Base-by-base conservation (phyloP, 306 rosid species). In the Dryas drummondii region DNA sequence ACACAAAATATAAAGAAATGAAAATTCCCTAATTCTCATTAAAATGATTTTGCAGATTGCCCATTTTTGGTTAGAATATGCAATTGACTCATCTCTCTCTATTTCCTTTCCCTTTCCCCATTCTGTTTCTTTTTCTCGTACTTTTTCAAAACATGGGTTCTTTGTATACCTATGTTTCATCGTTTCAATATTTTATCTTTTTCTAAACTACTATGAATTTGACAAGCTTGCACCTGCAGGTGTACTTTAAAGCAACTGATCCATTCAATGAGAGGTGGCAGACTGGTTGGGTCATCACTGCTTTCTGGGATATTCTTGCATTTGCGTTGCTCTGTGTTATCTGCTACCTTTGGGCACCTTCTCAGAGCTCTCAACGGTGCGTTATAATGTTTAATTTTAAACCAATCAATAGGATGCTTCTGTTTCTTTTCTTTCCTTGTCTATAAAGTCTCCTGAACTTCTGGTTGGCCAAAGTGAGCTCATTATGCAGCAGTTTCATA, bases 291-390 rank as follows among this genome's bases (percentile, higher is more conserved):
- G 80, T 94, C 82, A 87, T 94, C 82, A 91, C 93, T 81, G 97
- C 97, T 68, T 94, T 94, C 80, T 91, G 98, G 98, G 97, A 94
- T 85, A 74, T 87, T 84, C 87, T 91, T 53, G 89, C 97, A 63
- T 90, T 88, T 82, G 87, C 87, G 58, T 81, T 94, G 83, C 96
- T 94, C 6, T 86, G 91, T 73, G 97, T 91, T 60, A 86, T 94
- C 79, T 90, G 98, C 86, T 91, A 85, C 81, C 97, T 91, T 48
- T 94, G 98, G 98, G 96, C 98, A 11, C 98, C 98, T 68, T 94
- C 98, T 75, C 98, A 91, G 80, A 94, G 93, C 86, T 91, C 98
- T 73, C 97, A 94, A 84, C 85, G 97, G 98, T 94, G 71, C 11
- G 69, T 75, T 79, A 45, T 68, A 17, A 59, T 54, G 16, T 72